Conservation (phyloP, 441 rosid genomes). For the Euphorbia neoarborescens region DNA sequence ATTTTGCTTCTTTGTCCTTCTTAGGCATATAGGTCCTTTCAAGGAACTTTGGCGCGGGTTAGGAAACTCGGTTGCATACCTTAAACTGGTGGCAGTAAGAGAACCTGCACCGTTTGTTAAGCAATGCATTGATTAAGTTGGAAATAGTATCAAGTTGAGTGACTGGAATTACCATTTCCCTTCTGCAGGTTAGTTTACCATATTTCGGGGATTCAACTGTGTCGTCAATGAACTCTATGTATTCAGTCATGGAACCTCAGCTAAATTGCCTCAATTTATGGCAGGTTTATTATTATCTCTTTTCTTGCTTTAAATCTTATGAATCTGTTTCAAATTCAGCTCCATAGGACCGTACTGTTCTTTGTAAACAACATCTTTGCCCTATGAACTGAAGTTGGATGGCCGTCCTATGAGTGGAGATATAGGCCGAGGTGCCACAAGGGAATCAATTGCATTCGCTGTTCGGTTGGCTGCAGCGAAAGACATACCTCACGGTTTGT, state of each 20-base stretch:
- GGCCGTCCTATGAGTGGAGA: constrained; percentile 72
- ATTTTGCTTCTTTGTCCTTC: neutral
- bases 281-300: constrained; percentile 40
- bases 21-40: constrained; percentile 39
- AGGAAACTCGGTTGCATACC: constrained; percentile 28
- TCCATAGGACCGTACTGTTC: neutral
- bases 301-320: neutral
- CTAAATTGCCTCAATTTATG: constrained; percentile 44
- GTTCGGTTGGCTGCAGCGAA: constrained; percentile 35
- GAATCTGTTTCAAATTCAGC: neutral
- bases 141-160: neutral
- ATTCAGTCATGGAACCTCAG: constrained; percentile 42
- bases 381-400: constrained; percentile 38
- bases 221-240: constrained; percentile 42
- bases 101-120: neutral
- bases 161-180: neutral
- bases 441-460: constrained; percentile 45
- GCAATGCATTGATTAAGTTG: neutral
- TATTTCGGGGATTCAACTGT: constrained; percentile 38
- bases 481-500: constrained; percentile 43
- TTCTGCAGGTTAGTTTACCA: constrained; percentile 47
- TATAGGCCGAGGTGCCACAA: constrained; percentile 56
- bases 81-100: constrained; percentile 47
- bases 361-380: neutral
- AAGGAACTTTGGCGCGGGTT: constrained; percentile 45